A percentile compares a stretch with the other conserved stretches of the same genome.
phyloP scores from a whole-genome alignment of 73 alveolate genomes.

The Blepharisma japonicum region DNA sequence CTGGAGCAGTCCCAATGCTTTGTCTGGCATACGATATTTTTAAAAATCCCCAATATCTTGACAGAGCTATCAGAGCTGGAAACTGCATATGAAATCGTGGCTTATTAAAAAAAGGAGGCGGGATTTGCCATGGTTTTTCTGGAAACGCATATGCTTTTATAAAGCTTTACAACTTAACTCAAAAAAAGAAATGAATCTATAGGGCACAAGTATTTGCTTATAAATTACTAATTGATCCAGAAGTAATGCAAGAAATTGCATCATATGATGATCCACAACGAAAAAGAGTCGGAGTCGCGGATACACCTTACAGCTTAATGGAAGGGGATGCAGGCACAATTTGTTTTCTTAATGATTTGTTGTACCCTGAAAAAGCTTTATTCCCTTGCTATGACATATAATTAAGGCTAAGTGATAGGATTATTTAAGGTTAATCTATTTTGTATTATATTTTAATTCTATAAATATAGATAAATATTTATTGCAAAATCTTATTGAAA shows the following conservation, averaged over 20 bases:
- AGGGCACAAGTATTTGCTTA: constrained; percentile 64
- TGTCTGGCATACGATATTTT: constrained; percentile 67
- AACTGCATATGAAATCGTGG: constrained; percentile 87
- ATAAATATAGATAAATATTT: too few relatives aligned
- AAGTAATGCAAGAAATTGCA: constrained; percentile 42
- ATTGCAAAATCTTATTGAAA: too few relatives aligned
- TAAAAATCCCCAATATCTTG: constrained; percentile 47
- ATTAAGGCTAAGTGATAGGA: neutral
- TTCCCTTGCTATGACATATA: constrained; percentile 55
- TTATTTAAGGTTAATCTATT: too few relatives aligned
- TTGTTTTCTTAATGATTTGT: constrained; percentile 40
- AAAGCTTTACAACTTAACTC: constrained; percentile 60
- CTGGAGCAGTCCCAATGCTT: constrained; percentile 91
- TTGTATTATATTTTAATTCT: too few relatives aligned
- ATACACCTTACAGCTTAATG: constrained; percentile 86
- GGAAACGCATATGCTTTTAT: constrained; percentile 86
- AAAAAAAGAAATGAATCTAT: constrained; percentile 69
- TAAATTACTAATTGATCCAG: constrained; percentile 45
- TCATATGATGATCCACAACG: constrained; percentile 62
- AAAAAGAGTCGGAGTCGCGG: constrained; percentile 67
- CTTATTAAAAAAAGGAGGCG: constrained; percentile 81
- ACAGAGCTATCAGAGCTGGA: constrained; percentile 64
- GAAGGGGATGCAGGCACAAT: constrained; percentile 76
- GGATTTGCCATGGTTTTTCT: constrained; percentile 95
- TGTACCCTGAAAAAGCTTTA: constrained; percentile 30